These are phyloP conservation scores for Phytophthora foliorum DNA, from an alignment of 352 stramenopile genomes.

Conservation along the genomic window DNA sequence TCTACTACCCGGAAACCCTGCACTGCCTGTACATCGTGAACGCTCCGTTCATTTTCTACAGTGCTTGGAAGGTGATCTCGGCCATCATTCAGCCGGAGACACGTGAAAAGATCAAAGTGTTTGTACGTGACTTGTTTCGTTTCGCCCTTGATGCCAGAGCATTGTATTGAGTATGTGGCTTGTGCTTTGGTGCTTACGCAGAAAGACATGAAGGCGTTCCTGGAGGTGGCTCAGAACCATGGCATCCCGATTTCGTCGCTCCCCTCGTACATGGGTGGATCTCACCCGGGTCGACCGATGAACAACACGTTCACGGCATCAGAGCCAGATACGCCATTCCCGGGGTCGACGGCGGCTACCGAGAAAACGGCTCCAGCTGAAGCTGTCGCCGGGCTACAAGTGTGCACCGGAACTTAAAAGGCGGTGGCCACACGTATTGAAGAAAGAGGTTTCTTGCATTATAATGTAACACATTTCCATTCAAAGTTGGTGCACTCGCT, in stretches of 20 bases:
- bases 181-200: slow-evolving; percentile 19
- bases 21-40: slow-evolving; percentile 86
- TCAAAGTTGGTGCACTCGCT: background rate
- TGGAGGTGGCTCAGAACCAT: slow-evolving; percentile 65
- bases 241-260: slow-evolving; percentile 70
- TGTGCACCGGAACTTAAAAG: slow-evolving; percentile 20
- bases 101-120: slow-evolving; percentile 88
- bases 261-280: slow-evolving; percentile 67
- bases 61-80: slow-evolving; percentile 85
- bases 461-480: slow-evolving; percentile 24
- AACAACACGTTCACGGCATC: slow-evolving; percentile 80
- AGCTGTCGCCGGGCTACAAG: slow-evolving; percentile 20
- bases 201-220: slow-evolving; percentile 71
- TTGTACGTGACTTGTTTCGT: slow-evolving; percentile 47
- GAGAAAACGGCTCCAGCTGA: slow-evolving; percentile 18
- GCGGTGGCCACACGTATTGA: background rate
- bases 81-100: slow-evolving; percentile 77
- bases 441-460: slow-evolving; percentile 2
- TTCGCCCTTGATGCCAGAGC: background rate
- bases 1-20: slow-evolving; percentile 87
- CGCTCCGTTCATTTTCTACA: slow-evolving; percentile 84
- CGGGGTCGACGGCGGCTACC: slow-evolving; percentile 25
- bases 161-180: slow-evolving; percentile 9
- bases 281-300: slow-evolving; percentile 60
- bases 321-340: slow-evolving; percentile 60